A percentile compares a stretch with the other conserved stretches of the same genome.
phyloP scores from a whole-genome alignment of 2,329 filamentous ascomycete genomes.

The Aspergillus vadensis region DNA sequence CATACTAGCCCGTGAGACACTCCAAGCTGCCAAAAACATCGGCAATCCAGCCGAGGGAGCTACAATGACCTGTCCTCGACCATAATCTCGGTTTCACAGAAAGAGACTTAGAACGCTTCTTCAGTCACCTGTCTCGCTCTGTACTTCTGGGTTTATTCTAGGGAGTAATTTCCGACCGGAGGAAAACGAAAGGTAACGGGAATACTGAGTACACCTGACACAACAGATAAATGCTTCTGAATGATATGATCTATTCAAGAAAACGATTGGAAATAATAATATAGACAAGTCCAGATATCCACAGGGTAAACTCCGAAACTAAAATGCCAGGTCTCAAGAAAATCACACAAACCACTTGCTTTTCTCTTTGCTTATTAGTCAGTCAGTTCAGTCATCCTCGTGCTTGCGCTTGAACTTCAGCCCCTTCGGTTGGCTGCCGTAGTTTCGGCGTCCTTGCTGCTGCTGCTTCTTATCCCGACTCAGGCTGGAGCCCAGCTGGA shows the following conservation, averaged over 20 bases:
- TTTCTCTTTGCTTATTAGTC: slow-evolving; percentile 8
- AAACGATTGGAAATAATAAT: slow-evolving; percentile 2
- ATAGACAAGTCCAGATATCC: slow-evolving; percentile 11
- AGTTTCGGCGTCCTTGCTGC: slow-evolving; percentile 63
- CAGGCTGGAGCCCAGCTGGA: slow-evolving; percentile 76
- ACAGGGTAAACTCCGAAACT: slow-evolving; percentile 17
- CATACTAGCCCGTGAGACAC: neutral
- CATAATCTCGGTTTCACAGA: too few species aligned
- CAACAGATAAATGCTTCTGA: neutral
- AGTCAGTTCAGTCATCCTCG: slow-evolving; percentile 31
- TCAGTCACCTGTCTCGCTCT: too few species aligned
- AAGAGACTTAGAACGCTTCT: too few species aligned
- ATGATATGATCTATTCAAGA: neutral
- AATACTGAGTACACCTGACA: neutral
- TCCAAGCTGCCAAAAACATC: neutral
- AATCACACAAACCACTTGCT: slow-evolving; percentile 10
- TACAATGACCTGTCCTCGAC: neutral
- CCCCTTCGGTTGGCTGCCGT: slow-evolving; percentile 76
- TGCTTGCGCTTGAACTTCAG: slow-evolving; percentile 57
- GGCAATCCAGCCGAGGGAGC: neutral
- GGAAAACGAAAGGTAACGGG: neutral
- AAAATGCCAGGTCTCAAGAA: slow-evolving; percentile 13
- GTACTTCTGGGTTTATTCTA: neutral
- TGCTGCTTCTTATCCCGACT: slow-evolving; percentile 68
- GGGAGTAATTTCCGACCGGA: neutral